Conservation (phyloP, 352 stramenopile species). For the Chrysophaeum taylorii region DNA sequence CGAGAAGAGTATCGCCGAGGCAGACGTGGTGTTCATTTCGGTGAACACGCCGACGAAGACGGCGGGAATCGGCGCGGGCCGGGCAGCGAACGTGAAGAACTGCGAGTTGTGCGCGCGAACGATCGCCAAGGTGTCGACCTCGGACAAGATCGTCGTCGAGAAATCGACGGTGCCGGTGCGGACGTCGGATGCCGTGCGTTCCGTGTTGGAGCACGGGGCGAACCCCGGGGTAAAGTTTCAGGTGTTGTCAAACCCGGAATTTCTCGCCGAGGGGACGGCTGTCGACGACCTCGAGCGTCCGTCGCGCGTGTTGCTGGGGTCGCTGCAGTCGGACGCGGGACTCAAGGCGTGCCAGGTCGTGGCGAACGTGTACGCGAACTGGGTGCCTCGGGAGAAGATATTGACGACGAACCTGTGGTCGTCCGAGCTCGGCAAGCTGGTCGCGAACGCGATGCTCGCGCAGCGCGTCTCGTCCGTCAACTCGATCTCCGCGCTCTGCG, state of each 20-base stretch:
- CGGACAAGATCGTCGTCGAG: slow-evolving; percentile 96
- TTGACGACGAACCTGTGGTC: slow-evolving; percentile 99
- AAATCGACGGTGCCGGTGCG: slow-evolving; percentile 98
- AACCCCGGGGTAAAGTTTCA: slow-evolving; percentile 79
- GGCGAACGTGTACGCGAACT: slow-evolving; percentile 92
- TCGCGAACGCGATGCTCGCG: slow-evolving; percentile 97
- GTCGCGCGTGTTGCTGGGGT: slow-evolving; percentile 94
- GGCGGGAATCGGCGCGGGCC: slow-evolving; percentile 87
- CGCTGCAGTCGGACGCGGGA: slow-evolving; percentile 75
- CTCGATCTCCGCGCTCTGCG: slow-evolving; percentile 97
- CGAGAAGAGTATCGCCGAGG: slow-evolving; percentile 85
- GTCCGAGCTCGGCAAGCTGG: slow-evolving; percentile 98
- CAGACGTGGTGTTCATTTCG: slow-evolving; percentile 96
- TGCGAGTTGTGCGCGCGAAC: slow-evolving; percentile 94
- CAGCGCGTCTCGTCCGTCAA: slow-evolving; percentile 99
- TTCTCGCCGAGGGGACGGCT: slow-evolving; percentile 96
- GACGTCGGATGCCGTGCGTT: slow-evolving; percentile 89
- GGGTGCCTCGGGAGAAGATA: slow-evolving; percentile 86
- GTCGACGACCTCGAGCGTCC: slow-evolving; percentile 87
- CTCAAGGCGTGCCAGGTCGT: slow-evolving; percentile 72
- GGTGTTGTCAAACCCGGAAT: slow-evolving; percentile 98
- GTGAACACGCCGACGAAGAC: slow-evolving; percentile 98
- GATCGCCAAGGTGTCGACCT: slow-evolving; percentile 85
- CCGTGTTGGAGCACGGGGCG: slow-evolving; percentile 85
- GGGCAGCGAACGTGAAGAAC: slow-evolving; percentile 97